Base-by-base conservation (phyloP, 2,329 filamentous ascomycete genomes). In the Lachnellula arida region DNA sequence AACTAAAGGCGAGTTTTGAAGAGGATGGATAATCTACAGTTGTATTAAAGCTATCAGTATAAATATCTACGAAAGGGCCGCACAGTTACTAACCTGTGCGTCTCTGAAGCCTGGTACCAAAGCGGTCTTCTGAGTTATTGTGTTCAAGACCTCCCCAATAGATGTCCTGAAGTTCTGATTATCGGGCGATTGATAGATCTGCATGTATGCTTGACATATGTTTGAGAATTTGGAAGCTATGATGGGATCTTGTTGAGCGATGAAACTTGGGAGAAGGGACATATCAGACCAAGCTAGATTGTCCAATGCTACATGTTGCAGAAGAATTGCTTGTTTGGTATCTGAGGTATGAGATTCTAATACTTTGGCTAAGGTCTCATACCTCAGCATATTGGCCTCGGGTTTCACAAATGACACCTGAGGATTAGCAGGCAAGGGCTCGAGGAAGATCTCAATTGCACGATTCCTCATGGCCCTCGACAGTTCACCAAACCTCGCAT, bases 381-480 rank as follows among this genome's bases (percentile, higher is more conserved):
- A 70, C 62, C 67, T 62, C 32, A 63, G 55, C 54, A 69, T 62
- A 5, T 61, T 51, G 22, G 67, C 52, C 54, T 71, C 69, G 12
- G 51, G 55, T 19, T 49, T 55, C n/a, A 56, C 25, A n/a, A 46
- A 53, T 6, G 43, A 44, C 9, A 46, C 15, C 3, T 32, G 8
- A 6, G 34, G 25, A 17, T 23, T 11, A 35, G 19, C 22, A 25
- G 51, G 28, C 8, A 67, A 32, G 43, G 71, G 71, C 60, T 85
- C 78, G 46, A 99, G 77, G 66, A 86, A 94, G 9, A 99, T 87
- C 72, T 99, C 95, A 25, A 97, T 81, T 49, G 91, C 91, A 70
- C 94, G 84, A 72, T 99, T 99, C 55, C 95, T 81, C 94, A 99
- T 99, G 0, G 94, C 94, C 60, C 94, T 82, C 3, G 94, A 99